Conservation (phyloP, 2,329 filamentous ascomycete genomes). For the Alternaria dauci region DNA sequence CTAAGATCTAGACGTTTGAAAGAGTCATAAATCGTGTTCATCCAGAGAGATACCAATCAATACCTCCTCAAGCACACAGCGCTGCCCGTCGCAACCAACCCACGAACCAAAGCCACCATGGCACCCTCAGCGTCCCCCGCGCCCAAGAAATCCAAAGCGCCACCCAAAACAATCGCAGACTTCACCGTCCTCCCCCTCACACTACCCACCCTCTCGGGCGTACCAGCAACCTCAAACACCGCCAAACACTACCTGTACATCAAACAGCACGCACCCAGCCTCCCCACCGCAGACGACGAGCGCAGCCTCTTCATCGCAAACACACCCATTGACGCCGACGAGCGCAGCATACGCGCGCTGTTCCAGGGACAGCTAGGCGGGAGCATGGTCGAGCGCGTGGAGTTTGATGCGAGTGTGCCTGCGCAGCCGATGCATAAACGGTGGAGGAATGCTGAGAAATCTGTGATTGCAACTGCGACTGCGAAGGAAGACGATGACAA, state of each 20-base stretch:
- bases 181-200: constrained; percentile 75
- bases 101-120: constrained; percentile 24
- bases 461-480: constrained; percentile 35
- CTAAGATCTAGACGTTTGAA: not conserved
- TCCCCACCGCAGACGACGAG: constrained; percentile 66
- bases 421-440: constrained; percentile 58
- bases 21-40: not conserved
- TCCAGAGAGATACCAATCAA: not conserved
- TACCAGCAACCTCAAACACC: constrained; percentile 53
- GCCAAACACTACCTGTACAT: constrained; percentile 87
- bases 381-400: constrained; percentile 78
- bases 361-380: constrained; percentile 79
- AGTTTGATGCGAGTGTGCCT: constrained; percentile 66
- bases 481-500: constrained; percentile 39
- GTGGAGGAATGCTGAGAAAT: constrained; percentile 41
- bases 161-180: constrained; percentile 58
- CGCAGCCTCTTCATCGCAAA: constrained; percentile 93
- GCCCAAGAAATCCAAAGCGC: constrained; percentile 23
- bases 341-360: constrained; percentile 76
- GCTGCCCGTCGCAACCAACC: constrained; percentile 8
- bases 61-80: not conserved
- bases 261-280: constrained; percentile 81
- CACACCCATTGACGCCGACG: constrained; percentile 82
- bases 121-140: constrained; percentile 25
- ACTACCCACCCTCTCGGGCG: constrained; percentile 58